These are phyloP conservation scores for Capillidium heterosporum DNA, from an alignment of 371 early-diverging fungal species.

Conservation along the genomic window DNA sequence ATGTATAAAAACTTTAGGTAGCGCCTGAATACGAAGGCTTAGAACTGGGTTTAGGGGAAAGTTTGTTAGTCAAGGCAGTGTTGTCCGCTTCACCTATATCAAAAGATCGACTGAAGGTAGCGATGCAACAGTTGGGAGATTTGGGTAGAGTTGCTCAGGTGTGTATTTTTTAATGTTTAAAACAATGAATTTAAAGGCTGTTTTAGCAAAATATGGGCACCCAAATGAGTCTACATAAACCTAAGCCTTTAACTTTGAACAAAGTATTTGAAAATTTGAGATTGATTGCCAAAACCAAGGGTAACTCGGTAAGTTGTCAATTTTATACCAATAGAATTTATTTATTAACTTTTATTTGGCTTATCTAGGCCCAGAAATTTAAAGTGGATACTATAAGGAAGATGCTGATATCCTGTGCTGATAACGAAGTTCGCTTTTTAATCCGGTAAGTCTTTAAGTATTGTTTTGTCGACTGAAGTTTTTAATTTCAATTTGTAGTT, in stretches of 20 bases:
- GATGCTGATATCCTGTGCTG: constrained; percentile 65
- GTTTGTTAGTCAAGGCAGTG: constrained; percentile 83
- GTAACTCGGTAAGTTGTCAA: constrained; percentile 35
- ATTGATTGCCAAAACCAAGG: constrained; percentile 68
- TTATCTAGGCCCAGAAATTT: constrained; percentile 38
- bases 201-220: constrained; percentile 47
- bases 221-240: constrained; percentile 53
- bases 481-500: not conserved
- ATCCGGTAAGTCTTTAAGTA: constrained; percentile 32
- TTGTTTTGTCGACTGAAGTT: not conserved
- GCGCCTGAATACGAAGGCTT: constrained; percentile 91
- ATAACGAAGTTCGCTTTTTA: constrained; percentile 82
- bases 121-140: constrained; percentile 68
- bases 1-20: constrained; percentile 13
- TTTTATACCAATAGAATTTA: not conserved
- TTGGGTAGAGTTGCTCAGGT: constrained; percentile 81
- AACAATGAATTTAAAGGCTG: not conserved
- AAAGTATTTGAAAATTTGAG: constrained; percentile 75
- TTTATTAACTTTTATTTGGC: not conserved
- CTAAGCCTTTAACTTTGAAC: constrained; percentile 60
- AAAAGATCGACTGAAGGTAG: constrained; percentile 55
- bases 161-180: not conserved
- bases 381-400: constrained; percentile 74
- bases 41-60: constrained; percentile 94
- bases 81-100: constrained; percentile 72